Base-by-base conservation (phyloP, 345 rosid genomes). In the Litchi chinensis region DNA sequence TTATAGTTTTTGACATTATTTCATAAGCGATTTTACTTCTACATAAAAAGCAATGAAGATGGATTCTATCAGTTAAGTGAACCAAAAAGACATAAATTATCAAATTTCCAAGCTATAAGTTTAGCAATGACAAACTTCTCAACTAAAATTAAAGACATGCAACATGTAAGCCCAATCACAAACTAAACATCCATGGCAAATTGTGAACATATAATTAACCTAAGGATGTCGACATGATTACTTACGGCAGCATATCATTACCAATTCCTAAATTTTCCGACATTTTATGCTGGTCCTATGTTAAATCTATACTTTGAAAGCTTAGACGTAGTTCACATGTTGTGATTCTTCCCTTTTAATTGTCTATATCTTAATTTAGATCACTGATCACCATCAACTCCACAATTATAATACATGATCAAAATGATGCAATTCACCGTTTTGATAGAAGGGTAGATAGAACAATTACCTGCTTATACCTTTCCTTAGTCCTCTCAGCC, bases 401-500 rank as follows among this genome's bases (percentile, higher is more conserved):
- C 43, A 78, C n/a, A 26, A 69, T n/a, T 26, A 13, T 15, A 62
- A 10, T 54, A 21, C 44, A 21, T 28, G 3, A 50, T 39, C 50
- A 69, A 70, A 62, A 39, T 66, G 32, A 65, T 71, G 2, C 15
- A 3, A 11, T 22, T 18, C 4, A 8, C 63, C 12, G 48, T 76
- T 64, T 37, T 41, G 22, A 18, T 8, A 44, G 26, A 73, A 79
- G 18, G 67, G 10, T n/a, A 60, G 60, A 71, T n/a, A 40, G 41
- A 73, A 46, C 32, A 46, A 10, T 63, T 78, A 92, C 96, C 96
- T 87, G 97, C 76, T 84, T 88, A 64, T 80, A 85, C 78, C 98
- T 88, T 82, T 92, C 92, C 83, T 79, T 92, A 5, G 90, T 85
- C 86, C 86, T 85, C 83, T 90, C 91, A 64, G 85, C 93, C 96